Evolutionary conservation across 306 rosid species (phyloP), one percentile per base, ranked within the genome.

Genomic region (Fragaria iinumae): DNA sequence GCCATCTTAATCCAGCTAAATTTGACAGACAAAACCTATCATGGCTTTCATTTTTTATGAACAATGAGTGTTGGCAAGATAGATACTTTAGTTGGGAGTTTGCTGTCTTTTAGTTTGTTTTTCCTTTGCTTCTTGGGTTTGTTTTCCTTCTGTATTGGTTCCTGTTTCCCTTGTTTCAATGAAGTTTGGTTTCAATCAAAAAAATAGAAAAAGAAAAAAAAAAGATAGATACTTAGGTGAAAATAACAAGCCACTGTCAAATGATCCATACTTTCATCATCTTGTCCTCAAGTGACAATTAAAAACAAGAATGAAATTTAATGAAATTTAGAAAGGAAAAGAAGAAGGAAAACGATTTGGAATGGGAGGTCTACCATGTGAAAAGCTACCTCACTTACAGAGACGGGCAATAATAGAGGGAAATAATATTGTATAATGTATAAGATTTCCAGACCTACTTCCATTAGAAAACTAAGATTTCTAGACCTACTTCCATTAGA

Each of bases 1-100:
- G 47, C 80, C 20, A 70, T 73, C 86, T 55, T 8, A 62, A 63
- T 63, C 43, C 21, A 63, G 43, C 68, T 32, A 5, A 67, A 67
- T 48, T 69, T 62, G 57, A 36, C 60, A 70, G 77, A 52, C 65
- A 39, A 70, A 50, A 47, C 53, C 20, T 18, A 63, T 63, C 68
- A 59, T 21, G 80, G 67, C 75, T 32, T 34, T 48, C 32, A 65
- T 49, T 48, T 56, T 2, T 29, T 18, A 11, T 79, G 41, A 53
- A n/a, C 18, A 32, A 63, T 16, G 43, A 6, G 68, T 63, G 44
- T 63, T 63, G 38, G 44, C 68, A 14, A 13, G 8, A 59, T 23
- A 2, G 17, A 67, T 65, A 25, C 12, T 29, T 27, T 4, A 27
- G 27, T 25, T 25, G 25, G 25, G 25, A 25, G 25, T 25, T 25